Base-by-base conservation (phyloP, 306 rosid species). In the Betula pendula region DNA sequence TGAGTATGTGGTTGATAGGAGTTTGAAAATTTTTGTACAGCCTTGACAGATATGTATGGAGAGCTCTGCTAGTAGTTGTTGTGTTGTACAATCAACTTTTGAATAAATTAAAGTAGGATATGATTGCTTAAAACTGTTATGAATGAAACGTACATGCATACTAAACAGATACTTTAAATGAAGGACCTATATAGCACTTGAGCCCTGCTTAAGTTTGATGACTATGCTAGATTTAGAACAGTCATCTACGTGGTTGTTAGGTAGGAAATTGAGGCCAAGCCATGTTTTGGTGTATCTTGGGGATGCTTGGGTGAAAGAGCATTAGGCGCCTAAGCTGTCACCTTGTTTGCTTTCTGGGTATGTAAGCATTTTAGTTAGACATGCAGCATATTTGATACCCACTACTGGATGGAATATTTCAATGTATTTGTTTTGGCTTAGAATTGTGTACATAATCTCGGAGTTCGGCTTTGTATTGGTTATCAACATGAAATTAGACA, bases 391-490 rank as follows among this genome's bases (percentile, higher is more conserved):
- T 55, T 55, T 55, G 62, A 15, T 22, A 60, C 43, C 40, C 20
- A 6, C 65, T 22, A 24, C 35, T 25, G 65, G 19, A 25, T 58
- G 29, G 9, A 3, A 58, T 58, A 25, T 24, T 60, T 29, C 19
- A 9, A 60, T 60, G 15, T 25, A 14, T 60, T 4, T 29, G 20
- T 29, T 1, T 60, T 25, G 8, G 68, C 68, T 59, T 10, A 13
- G 17, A 29, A 60, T 60, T 11, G 3, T 25, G 3, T 60, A 15
- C 62, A 55, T 24, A 11, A 42, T 74, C 53, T 43, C 53, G 5
- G 53, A 38, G 66, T 77, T 73, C 51, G 58, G 43, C 6, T 50
- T 58, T 59, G 35, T 19, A 38, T 47, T 77, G 13, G 33, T 53
- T 9, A 68, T 27, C 59, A 29, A 55, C 35, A 72, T 47, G 75